Evolutionary conservation across 257 asterid genomes (phyloP), one percentile per base, ranked within the genome.

Genomic region (Ajuga chamaepitys): DNA sequence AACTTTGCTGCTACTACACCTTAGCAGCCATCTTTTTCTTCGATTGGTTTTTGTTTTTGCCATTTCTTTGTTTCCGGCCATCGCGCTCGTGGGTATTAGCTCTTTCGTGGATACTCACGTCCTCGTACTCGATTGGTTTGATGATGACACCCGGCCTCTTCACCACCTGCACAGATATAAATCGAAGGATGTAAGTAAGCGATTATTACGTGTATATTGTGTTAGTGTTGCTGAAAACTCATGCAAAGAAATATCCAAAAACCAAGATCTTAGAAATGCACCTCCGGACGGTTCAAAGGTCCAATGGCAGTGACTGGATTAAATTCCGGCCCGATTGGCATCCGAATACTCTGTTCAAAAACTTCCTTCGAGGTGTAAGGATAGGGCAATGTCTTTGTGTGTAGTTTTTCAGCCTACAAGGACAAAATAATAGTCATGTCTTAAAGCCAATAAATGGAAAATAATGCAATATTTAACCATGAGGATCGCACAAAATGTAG

Each of bases 271-370:
- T 26, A 26, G 38, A 64, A 69, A 79, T 70, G 42, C 16, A 93
- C 96, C 80, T 83, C 96, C n/a, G 97, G 99, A 18, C 95, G 92
- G 77, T 73, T 89, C 35, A 93, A 95, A 69, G 96, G 95, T 55
- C 88, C 89, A 61, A 80, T 20, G 30, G 95, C 75, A 24, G 86
- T 75, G 20, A 59, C 88, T 11, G 99, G 97, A 79, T 93, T 86
- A 59, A 73, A 89, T 57, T 90, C 97, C 9, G 99, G 99, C 52
- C 97, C 97, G 55, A 93, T 86, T 38, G 99, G 97, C 95, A 84
- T 86, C 53, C 97, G 88, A 24, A 86, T 80, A 70, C 99, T 90
- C 71, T 81, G 93, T 40, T 93, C 96, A 47, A 74, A 90, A 63
- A 86, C 91, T 66, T 88, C 99, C 62, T 75, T 72, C 10, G 99